These are phyloP conservation scores for Eutrema heterophyllum DNA, from an alignment of 345 rosid species.

Conservation along the genomic window DNA sequence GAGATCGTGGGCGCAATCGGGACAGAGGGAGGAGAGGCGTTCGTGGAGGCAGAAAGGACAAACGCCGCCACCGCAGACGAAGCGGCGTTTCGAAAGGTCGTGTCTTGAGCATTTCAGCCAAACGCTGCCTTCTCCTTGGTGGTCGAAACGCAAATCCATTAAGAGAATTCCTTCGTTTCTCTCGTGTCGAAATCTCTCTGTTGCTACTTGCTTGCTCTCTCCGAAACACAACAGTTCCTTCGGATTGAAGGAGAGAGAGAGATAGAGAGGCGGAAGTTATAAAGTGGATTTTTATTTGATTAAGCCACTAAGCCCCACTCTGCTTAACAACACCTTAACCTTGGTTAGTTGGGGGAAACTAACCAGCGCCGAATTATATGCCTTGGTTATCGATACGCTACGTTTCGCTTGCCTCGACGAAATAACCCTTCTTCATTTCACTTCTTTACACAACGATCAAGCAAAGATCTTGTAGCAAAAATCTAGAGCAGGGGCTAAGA, in stretches of 20 bases:
- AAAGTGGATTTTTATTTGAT: constrained; percentile 24
- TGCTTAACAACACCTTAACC: not conserved
- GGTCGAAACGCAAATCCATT: constrained; percentile 44
- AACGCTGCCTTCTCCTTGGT: constrained; percentile 35
- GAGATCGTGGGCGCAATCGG: constrained; percentile 59
- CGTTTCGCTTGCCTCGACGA: not conserved
- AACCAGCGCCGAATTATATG: not conserved
- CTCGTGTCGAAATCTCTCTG: not conserved
- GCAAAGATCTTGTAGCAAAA: not conserved
- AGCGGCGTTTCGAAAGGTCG: constrained; percentile 54
- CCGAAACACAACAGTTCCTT: not conserved
- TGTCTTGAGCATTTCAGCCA: constrained; percentile 67
- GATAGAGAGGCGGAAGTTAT: constrained; percentile 44
- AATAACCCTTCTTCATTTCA: not conserved
- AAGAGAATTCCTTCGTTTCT: not conserved
- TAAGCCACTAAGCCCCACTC: constrained; percentile 21
- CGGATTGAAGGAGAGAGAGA: constrained; percentile 43
- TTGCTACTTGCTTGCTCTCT: not conserved
- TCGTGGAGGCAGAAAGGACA: constrained; percentile 86
- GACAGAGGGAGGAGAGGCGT: constrained; percentile 68
- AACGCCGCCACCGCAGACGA: constrained; percentile 41
- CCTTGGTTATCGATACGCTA: not conserved
- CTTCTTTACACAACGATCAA: not conserved
- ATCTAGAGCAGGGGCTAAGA: not conserved
- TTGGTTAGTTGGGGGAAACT: constrained; percentile 3